These are phyloP conservation scores for Aspergillus sp. DNA, from an alignment of 2,329 filamentous ascomycete genomes.

Conservation along the genomic window DNA sequence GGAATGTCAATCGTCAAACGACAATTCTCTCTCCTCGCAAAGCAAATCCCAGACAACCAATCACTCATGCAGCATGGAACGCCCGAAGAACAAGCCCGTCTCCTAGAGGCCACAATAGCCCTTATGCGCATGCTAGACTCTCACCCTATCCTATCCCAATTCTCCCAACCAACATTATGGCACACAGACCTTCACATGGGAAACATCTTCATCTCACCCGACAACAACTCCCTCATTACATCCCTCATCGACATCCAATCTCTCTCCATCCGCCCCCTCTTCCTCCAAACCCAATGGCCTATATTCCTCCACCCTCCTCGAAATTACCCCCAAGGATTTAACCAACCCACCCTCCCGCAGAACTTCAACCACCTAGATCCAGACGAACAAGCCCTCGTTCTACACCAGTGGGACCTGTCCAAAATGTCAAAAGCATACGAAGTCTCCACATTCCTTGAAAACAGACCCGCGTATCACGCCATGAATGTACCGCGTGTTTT, in stretches of 20 bases:
- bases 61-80: not conserved
- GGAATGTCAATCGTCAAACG: no score
- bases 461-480: conserved; percentile 21
- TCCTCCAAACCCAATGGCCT: conserved; percentile 30
- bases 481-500: conserved; percentile 27
- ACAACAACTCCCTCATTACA: conserved; percentile 21
- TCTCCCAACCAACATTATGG: conserved; percentile 21
- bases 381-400: conserved; percentile 14
- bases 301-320: conserved; percentile 24
- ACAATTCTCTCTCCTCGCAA: no score
- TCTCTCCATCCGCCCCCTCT: conserved; percentile 25
- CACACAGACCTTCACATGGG: conserved; percentile 30
- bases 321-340: conserved; percentile 18
- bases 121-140: conserved; percentile 19
- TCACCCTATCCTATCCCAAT: conserved; percentile 8
- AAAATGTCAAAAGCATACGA: conserved; percentile 33
- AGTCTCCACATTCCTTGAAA: conserved; percentile 21
- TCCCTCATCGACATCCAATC: conserved; percentile 27
- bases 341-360: conserved; percentile 25
- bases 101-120: conserved; percentile 11
- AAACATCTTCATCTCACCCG: conserved; percentile 32
- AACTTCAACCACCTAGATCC: conserved; percentile 30
- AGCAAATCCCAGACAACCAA: no score
- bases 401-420: conserved; percentile 16
- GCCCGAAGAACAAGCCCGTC: not conserved